phyloP scores from a whole-genome alignment of 805 yeast genomes.

The Kodamaea nitidulidarum region DNA sequence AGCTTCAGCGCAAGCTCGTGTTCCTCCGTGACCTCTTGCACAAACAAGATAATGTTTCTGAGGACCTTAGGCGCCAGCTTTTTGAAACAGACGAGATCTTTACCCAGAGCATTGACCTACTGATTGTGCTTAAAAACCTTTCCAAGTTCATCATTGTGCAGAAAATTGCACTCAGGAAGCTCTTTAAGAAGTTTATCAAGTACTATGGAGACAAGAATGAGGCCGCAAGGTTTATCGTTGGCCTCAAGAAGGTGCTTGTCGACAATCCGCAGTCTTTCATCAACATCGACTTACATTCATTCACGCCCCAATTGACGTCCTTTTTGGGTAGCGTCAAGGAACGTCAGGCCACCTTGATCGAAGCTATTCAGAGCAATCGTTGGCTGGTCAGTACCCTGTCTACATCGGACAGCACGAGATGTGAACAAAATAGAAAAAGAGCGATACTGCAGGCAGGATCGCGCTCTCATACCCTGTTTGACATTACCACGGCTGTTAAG shows the following conservation, averaged over 20 bases:
- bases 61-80: constrained; percentile 8
- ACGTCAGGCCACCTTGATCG: constrained; percentile 8
- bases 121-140: constrained; percentile 55
- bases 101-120: constrained; percentile 36
- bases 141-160: constrained; percentile 71
- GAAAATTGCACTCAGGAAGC: constrained; percentile 67
- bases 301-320: constrained; percentile 60
- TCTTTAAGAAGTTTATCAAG: constrained; percentile 64
- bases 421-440: constrained; percentile 4
- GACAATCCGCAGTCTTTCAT: constrained; percentile 54
- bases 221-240: constrained; percentile 21
- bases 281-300: constrained; percentile 54
- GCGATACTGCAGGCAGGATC: constrained; percentile 3
- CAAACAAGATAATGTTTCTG: neutral
- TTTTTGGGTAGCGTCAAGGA: constrained; percentile 18
- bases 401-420: neutral
- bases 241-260: constrained; percentile 32
- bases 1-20: constrained; percentile 48
- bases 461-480: constrained; percentile 22
- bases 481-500: constrained; percentile 27
- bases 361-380: constrained; percentile 6
- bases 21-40: constrained; percentile 11
- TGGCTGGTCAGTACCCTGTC: constrained; percentile 3
- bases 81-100: constrained; percentile 25
- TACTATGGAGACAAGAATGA: constrained; percentile 29